phyloP scores from a whole-genome alignment of 495 filamentous ascomycete genomes.

The Aspergillus sparsus region DNA sequence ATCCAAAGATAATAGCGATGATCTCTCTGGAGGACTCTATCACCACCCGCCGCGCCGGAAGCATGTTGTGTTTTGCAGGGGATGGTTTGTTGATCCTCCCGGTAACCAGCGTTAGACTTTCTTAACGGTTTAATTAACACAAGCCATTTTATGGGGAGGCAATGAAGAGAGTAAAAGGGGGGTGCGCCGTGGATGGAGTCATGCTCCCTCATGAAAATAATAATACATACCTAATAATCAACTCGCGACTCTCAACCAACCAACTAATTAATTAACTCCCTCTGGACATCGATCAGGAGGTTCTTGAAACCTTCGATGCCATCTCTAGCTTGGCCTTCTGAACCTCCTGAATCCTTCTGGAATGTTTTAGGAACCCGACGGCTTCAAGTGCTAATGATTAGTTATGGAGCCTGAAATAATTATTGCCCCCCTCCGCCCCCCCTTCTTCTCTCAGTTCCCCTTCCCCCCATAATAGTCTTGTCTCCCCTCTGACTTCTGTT shows the following conservation, averaged over 20 bases:
- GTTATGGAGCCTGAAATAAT: slow-evolving; percentile 6
- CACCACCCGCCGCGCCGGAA: slow-evolving; percentile 20
- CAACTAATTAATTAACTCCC: not conserved
- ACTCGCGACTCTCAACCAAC: no score
- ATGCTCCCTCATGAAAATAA: no score
- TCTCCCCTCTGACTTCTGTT: no score
- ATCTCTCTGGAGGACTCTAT: not conserved
- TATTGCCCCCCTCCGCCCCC: not conserved
- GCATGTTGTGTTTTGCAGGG: slow-evolving; percentile 19
- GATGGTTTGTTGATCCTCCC: slow-evolving; percentile 20
- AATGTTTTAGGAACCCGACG: slow-evolving; percentile 20
- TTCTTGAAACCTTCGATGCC: slow-evolving; percentile 1
- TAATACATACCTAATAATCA: no score
- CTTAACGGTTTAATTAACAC: slow-evolving; percentile 1
- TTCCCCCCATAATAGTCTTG: no score
- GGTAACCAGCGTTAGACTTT: slow-evolving; percentile 9
- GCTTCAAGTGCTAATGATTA: slow-evolving; percentile 10
- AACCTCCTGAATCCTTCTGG: slow-evolving; percentile 28
- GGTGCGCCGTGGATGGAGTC: no score
- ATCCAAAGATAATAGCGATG: not conserved
- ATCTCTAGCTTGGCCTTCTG: slow-evolving; percentile 11
- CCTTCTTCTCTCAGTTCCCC: no score
- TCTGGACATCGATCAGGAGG: slow-evolving; percentile 1
- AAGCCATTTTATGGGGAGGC: not conserved
- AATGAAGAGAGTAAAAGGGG: not conserved